Conservation (phyloP, 2,329 filamentous ascomycete genomes). For the Ophiostoma ips region DNA sequence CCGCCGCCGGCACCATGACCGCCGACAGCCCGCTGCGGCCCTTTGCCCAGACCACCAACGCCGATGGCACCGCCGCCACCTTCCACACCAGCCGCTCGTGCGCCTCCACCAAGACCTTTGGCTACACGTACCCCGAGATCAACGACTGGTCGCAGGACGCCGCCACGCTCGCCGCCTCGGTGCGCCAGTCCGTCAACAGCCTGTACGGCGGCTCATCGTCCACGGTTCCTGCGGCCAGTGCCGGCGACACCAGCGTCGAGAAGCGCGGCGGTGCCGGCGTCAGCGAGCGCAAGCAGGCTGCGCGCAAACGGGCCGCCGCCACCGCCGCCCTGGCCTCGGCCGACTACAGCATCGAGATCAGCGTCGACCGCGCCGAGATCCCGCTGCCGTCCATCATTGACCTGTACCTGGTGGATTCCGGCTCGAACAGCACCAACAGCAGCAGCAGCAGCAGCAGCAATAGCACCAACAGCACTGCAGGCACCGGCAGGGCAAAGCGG, state of each 20-base stretch:
- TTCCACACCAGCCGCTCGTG: constrained; percentile 30
- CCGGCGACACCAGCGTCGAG: too few species aligned
- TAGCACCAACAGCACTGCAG: too few species aligned
- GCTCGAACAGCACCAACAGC: background rate
- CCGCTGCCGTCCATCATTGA: constrained; percentile 24
- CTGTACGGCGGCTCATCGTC: constrained; percentile 26
- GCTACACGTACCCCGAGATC: constrained; percentile 29
- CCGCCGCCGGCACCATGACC: constrained; percentile 27
- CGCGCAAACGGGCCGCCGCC: background rate
- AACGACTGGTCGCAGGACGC: constrained; percentile 35
- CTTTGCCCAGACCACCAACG: constrained; percentile 15
- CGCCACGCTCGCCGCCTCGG: constrained; percentile 44
- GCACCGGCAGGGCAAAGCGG: background rate
- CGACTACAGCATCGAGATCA: constrained; percentile 25
- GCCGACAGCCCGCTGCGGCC: constrained; percentile 34
- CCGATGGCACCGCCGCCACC: constrained; percentile 13
- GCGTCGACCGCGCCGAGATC: constrained; percentile 24
- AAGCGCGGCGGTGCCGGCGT: too few species aligned
- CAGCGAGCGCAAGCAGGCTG: background rate
- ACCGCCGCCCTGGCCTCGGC: background rate
- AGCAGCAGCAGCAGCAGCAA: background rate
- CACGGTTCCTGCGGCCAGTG: too few species aligned
- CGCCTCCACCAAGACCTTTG: constrained; percentile 20
- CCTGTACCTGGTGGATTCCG: constrained; percentile 17
- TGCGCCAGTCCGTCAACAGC: constrained; percentile 44